A percentile compares a stretch with the other conserved stretches of the same genome.
These are phyloP conservation scores for Naganishia cerealis DNA, from an alignment of 1,284 basidiomycete genomes.

Conservation along the genomic window DNA sequence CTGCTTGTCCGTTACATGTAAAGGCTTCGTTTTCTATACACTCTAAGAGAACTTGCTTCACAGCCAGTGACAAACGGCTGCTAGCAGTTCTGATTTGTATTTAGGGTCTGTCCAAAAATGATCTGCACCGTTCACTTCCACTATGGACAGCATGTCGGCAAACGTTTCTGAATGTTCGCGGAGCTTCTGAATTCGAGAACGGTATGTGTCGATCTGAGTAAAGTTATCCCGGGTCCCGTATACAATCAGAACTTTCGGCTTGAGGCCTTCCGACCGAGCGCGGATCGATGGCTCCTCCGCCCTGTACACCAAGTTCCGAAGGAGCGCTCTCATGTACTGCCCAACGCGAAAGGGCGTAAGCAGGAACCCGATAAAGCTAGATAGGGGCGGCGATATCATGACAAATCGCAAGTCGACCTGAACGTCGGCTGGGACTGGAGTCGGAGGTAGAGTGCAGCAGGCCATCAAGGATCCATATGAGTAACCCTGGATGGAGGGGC, in stretches of 20 bases:
- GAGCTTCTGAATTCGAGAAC: not conserved
- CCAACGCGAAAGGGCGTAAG: constrained; percentile 15
- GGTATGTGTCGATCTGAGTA: constrained; percentile 4
- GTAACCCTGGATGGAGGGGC: constrained; percentile 27
- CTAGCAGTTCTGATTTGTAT: not conserved
- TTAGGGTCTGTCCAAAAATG: constrained; percentile 23
- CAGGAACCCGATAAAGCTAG: constrained; percentile 14
- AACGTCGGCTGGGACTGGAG: not conserved
- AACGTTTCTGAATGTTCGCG: not conserved
- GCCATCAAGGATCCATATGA: constrained; percentile 28
- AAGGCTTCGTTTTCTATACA: not conserved
- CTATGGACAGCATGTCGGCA: not conserved
- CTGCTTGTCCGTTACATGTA: not conserved
- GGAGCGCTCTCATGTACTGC: not conserved
- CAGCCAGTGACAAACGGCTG: constrained; percentile 13
- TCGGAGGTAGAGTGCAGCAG: constrained; percentile 1
- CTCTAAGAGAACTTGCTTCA: not conserved
- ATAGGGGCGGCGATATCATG: constrained; percentile 32
- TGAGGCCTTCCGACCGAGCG: not conserved
- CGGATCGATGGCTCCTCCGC: not conserved
- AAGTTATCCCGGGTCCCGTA: constrained; percentile 11
- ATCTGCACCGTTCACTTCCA: constrained; percentile 10
- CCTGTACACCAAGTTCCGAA: not conserved
- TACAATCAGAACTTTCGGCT: constrained; percentile 2
- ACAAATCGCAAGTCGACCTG: constrained; percentile 21